phyloP scores from a whole-genome alignment of 345 rosid species.

The Schrenkiella parvula region DNA sequence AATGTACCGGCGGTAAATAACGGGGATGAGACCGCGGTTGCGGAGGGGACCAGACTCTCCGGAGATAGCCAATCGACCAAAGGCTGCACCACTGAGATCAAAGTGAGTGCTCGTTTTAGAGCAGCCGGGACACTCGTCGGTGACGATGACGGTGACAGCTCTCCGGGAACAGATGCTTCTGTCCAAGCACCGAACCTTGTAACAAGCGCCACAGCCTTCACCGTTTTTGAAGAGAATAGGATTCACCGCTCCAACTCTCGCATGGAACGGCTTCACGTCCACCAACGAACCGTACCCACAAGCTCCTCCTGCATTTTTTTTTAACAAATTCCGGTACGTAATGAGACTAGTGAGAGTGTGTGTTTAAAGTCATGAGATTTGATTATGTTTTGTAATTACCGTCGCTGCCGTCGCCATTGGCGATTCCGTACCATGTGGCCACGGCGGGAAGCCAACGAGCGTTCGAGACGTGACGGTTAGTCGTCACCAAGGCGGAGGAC shows the following conservation, averaged over 20 bases:
- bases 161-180: conserved; percentile 72
- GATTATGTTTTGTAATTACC: conserved; percentile 39
- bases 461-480: conserved; percentile 31
- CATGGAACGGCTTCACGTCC: conserved; percentile 82
- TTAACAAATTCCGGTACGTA: neutral
- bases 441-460: conserved; percentile 78
- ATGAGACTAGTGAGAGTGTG: neutral
- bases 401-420: conserved; percentile 94
- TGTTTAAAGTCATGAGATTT: neutral
- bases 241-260: conserved; percentile 93
- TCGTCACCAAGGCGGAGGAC: neutral
- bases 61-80: conserved; percentile 81
- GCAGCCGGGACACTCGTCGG: conserved; percentile 91
- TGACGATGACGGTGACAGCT: conserved; percentile 84
- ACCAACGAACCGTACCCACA: conserved; percentile 93
- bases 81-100: conserved; percentile 94
- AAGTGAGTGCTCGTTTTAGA: conserved; percentile 68
- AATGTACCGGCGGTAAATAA: conserved; percentile 61
- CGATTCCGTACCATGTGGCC: conserved; percentile 96
- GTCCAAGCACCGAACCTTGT: conserved; percentile 80
- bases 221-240: conserved; percentile 82
- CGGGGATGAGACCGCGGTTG: conserved; percentile 76
- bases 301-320: conserved; percentile 65
- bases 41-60: conserved; percentile 74
- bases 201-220: conserved; percentile 93